phyloP scores from a whole-genome alignment of 148 eudicot genomes.

The Heliosperma pusillum region DNA sequence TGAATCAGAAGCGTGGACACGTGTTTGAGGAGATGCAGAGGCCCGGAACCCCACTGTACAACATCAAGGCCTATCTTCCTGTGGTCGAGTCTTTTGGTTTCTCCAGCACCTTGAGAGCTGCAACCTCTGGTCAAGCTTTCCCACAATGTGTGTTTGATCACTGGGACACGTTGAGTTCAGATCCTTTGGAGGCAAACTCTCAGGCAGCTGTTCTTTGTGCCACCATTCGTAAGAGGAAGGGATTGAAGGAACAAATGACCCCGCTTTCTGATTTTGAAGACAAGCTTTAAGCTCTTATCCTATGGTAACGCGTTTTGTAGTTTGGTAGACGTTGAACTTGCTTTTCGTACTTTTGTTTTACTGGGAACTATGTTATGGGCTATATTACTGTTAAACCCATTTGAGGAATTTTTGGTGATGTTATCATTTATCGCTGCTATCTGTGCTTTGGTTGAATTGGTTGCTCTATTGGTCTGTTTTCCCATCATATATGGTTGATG shows the following conservation, averaged over 20 bases:
- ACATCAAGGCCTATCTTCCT: constrained; percentile 24
- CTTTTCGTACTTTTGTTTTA: neutral
- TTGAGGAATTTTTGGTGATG: neutral
- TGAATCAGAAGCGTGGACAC: constrained; percentile 26
- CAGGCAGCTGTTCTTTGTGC: constrained; percentile 1
- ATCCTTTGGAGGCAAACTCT: constrained; percentile 13
- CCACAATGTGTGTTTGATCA: constrained; percentile 26
- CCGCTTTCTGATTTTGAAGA: constrained; percentile 21
- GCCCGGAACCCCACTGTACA: constrained; percentile 25
- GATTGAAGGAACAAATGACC: constrained; percentile 19
- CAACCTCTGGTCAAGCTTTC: constrained; percentile 24
- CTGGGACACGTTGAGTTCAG: constrained; percentile 13
- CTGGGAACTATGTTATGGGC: neutral
- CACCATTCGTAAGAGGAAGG: constrained; percentile 22
- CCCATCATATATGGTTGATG: too few species aligned
- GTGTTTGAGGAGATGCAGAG: constrained; percentile 24
- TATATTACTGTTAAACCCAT: neutral
- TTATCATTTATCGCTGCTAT: too few species aligned
- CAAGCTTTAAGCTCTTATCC: constrained; percentile 9
- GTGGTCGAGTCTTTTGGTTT: constrained; percentile 22
- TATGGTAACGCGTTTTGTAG: neutral
- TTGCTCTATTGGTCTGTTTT: too few species aligned
- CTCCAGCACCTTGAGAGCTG: constrained; percentile 19
- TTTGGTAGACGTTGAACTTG: neutral
- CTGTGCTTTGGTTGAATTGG: too few species aligned